Percentiles rank a stretch among this genome's conserved stretches.
phyloP scores from a whole-genome alignment of 768 basidiomycete genomes.

The Suillus subluteus region DNA sequence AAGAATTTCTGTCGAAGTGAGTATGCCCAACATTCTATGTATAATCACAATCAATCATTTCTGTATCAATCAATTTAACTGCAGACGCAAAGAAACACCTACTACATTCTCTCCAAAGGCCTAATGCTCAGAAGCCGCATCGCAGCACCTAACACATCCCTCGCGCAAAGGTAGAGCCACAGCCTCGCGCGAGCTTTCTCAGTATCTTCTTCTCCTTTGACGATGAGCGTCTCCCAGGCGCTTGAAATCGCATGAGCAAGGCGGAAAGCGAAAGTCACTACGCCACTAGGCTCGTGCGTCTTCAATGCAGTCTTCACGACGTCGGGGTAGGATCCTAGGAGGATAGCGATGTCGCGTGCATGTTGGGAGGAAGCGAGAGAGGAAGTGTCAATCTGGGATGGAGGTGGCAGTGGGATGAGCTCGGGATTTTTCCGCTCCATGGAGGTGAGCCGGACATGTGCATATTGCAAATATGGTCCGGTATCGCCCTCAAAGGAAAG shows the following conservation, averaged over 20 bases:
- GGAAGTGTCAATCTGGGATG: constrained; percentile 66
- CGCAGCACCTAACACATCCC: constrained; percentile 86
- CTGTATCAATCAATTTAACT: not conserved
- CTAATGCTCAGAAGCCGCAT: constrained; percentile 88
- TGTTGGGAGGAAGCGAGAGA: constrained; percentile 70
- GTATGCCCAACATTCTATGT: not conserved
- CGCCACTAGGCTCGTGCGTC: constrained; percentile 86
- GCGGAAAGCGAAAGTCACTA: constrained; percentile 89
- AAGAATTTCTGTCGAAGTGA: not conserved
- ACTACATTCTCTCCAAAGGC: constrained; percentile 91
- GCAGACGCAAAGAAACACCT: not conserved
- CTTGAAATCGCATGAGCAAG: constrained; percentile 87
- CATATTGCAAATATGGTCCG: constrained; percentile 94
- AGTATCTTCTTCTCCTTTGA: constrained; percentile 78
- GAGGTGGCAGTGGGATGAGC: constrained; percentile 74
- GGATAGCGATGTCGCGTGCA: constrained; percentile 82
- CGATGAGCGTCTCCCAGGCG: constrained; percentile 90
- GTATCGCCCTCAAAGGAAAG: constrained; percentile 96
- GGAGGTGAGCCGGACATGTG: constrained; percentile 90
- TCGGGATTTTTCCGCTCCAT: constrained; percentile 92
- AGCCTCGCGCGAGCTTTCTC: constrained; percentile 83
- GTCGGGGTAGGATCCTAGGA: constrained; percentile 91
- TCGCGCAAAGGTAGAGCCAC: constrained; percentile 86
- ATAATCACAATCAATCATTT: not conserved
- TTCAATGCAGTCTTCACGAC: constrained; percentile 85